These are phyloP conservation scores for Thamnidium elegans DNA, from an alignment of 192 early-diverging fungal genomes.

Conservation along the genomic window DNA sequence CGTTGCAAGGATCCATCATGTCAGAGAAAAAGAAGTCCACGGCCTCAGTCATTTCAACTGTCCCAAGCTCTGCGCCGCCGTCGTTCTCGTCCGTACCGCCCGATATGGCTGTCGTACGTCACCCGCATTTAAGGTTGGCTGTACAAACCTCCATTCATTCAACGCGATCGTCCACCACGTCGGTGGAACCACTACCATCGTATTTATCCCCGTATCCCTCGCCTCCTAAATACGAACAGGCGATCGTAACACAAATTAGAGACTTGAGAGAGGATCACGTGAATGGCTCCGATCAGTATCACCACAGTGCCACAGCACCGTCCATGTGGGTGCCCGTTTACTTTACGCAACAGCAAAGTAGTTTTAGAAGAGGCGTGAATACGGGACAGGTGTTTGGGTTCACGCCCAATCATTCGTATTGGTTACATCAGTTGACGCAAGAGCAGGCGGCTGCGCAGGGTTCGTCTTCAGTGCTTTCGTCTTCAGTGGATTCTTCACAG, in stretches of 20 bases:
- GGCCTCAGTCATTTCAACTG: conserved; percentile 7
- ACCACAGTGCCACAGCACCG: background rate
- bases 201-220: conserved; percentile 13
- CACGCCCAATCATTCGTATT: too few species aligned
- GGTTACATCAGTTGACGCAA: too few species aligned
- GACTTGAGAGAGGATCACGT: background rate
- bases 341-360: background rate
- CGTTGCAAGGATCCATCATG: too few species aligned
- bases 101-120: conserved; percentile 2
- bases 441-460: too few species aligned
- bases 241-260: conserved; percentile 25
- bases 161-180: too few species aligned
- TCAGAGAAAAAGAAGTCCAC: background rate
- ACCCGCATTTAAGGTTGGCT: background rate
- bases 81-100: conserved; percentile 16
- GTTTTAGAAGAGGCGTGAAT: background rate
- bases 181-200: conserved; percentile 6
- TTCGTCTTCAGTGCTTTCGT: too few species aligned
- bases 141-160: background rate
- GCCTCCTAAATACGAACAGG: conserved; percentile 25
- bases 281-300: too few species aligned
- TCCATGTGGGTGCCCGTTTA: conserved; percentile 12
- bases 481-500: too few species aligned
- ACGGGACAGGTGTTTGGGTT: too few species aligned
- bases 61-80: conserved; percentile 18